These are phyloP conservation scores for Nymphaea colorata DNA, from an alignment of 164 flowering plant genomes.

Conservation along the genomic window DNA sequence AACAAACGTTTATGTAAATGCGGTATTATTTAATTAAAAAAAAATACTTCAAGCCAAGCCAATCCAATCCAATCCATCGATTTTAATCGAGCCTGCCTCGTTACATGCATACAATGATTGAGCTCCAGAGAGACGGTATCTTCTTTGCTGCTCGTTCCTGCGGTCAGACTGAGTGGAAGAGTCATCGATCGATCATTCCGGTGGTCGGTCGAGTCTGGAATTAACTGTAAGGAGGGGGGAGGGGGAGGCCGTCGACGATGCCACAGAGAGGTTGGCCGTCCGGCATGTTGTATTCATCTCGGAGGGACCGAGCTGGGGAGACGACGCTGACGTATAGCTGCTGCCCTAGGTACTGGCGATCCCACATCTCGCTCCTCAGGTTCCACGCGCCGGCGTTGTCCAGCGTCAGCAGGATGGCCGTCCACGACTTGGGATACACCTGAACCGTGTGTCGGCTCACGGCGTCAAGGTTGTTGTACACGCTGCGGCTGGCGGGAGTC, in stretches of 20 bases:
- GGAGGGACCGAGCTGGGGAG: conserved; percentile 29
- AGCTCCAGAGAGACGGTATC: no score
- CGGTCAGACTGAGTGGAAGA: background rate
- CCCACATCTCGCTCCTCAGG: conserved; percentile 20
- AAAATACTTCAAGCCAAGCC: no score
- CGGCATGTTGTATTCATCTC: conserved; percentile 39
- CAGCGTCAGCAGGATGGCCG: conserved; percentile 34
- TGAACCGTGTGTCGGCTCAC: conserved; percentile 41
- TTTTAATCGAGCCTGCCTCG: no score
- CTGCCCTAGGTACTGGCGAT: conserved; percentile 37
- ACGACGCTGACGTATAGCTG: conserved; percentile 38
- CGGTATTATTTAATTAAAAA: no score
- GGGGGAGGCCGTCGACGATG: conserved; percentile 22
- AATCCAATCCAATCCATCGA: no score
- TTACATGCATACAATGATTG: no score
- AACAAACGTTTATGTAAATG: no score
- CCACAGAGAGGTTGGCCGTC: conserved; percentile 21
- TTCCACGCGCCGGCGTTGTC: conserved; percentile 56
- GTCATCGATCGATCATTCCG: background rate
- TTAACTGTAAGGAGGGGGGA: conserved; percentile 26
- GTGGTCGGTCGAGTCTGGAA: background rate
- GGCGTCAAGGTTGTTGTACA: conserved; percentile 39
- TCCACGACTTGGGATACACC: conserved; percentile 40
- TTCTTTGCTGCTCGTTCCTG: no score
- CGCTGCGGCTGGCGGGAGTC: conserved; percentile 33